Evolutionary conservation across 2,329 filamentous ascomycete species (phyloP), one percentile per base, ranked within the genome.

Genomic region (Aspergillus niger): DNA sequence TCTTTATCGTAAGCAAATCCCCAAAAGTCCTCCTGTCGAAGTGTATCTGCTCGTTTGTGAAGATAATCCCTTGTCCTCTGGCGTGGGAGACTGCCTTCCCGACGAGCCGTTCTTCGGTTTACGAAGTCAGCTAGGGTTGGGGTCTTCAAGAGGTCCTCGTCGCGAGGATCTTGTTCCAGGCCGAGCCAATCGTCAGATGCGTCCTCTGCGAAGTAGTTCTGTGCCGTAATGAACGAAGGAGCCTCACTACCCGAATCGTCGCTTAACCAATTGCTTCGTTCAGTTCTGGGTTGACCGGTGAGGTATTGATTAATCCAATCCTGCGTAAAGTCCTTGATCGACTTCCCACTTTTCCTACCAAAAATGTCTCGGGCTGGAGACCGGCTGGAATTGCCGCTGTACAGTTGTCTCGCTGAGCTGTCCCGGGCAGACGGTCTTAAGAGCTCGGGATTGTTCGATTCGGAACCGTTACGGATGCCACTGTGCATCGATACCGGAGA

Each of bases 231-330:
- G 59, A 76, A 79, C 15, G 88, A 91, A 83, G 88, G 90, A 80
- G 85, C 85, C 81, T 91, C 90, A 74, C 89, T 92, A 72, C 86
- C 85, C 24, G 85, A 85, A 63, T 88, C 85, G 83, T 96, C 91
- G 74, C 91, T 96, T 67, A 92, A 83, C 92, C 92, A 96, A 76
- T 92, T 89, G 63, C 86, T 87, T 66, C 86, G 86, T 73, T 95
- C 91, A 32, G 84, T 85, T 67, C 87, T 84, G 65, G 83, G 83
- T 66, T 89, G 86, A 65, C 85, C 85, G n/a, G 88, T 85, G n/a
- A 91, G 88, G 71, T 93, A 91, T 63, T 91, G 89, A 62, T 90
- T 89, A 66, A 95, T 92, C 91, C 91, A 94, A 80, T 92, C 90
- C 75, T 93, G 89, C 0, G 90, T 92, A 57, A 93, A 83, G 61